Percentiles rank a stretch among this genome's conserved stretches.
Conservation (phyloP, 352 stramenopile genomes). For the Phytophthora megakarya region DNA sequence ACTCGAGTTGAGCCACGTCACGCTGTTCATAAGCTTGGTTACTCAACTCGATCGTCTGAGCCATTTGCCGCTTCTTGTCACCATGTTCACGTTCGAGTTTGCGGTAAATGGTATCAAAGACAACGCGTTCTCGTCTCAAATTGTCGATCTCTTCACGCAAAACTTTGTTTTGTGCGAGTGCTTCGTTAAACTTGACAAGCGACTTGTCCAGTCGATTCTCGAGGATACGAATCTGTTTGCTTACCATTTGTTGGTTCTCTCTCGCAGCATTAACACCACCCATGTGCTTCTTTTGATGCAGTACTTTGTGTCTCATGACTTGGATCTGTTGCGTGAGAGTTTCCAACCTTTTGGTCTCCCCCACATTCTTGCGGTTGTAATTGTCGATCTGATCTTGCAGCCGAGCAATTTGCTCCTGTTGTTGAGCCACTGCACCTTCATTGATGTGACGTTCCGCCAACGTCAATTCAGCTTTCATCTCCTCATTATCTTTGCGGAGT, state of each 20-base stretch:
- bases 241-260: constrained; percentile 95
- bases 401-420: constrained; percentile 79
- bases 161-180: constrained; percentile 92
- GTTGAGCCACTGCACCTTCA: constrained; percentile 78
- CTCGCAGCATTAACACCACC: constrained; percentile 95
- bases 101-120: constrained; percentile 96
- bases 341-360: constrained; percentile 84
- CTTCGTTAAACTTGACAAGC: constrained; percentile 97
- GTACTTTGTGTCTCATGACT: constrained; percentile 86
- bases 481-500: constrained; percentile 83
- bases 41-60: constrained; percentile 93
- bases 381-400: constrained; percentile 91
- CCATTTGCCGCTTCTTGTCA: constrained; percentile 97
- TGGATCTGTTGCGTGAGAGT: constrained; percentile 90
- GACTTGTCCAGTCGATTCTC: constrained; percentile 97
- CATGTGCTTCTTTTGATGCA: constrained; percentile 94
- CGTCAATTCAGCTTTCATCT: constrained; percentile 90
- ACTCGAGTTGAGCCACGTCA: constrained; percentile 93
- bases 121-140: constrained; percentile 91
- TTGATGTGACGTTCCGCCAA: constrained; percentile 89
- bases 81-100: constrained; percentile 91
- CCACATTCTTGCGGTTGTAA: constrained; percentile 85
- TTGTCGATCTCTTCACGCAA: constrained; percentile 94
- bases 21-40: constrained; percentile 96
- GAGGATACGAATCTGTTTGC: constrained; percentile 97